phyloP scores from a whole-genome alignment of 1,284 basidiomycete species.

The Melampsora americana region DNA sequence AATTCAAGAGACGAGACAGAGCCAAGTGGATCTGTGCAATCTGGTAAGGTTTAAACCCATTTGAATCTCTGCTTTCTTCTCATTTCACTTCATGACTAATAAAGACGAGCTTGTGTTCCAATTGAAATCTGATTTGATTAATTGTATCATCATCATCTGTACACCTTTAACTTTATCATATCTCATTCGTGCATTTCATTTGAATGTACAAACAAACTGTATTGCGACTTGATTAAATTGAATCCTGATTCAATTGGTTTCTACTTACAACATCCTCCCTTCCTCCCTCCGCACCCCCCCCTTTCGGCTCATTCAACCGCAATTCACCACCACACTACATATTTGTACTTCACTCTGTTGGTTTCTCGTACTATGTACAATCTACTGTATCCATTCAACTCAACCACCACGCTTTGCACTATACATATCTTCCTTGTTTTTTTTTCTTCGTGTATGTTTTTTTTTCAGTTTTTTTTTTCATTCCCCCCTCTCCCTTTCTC shows the following conservation, averaged over 20 bases:
- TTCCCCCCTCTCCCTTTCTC: constrained; percentile 12
- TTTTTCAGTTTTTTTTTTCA: constrained; percentile 34
- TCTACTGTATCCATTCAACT: not conserved
- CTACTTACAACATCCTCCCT: not conserved
- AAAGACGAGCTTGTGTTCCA: not conserved
- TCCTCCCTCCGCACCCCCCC: not conserved
- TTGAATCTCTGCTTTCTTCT: too few species aligned
- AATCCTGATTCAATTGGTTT: not conserved
- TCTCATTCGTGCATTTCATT: not conserved
- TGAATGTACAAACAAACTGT: not conserved
- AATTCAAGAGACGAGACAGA: too few species aligned
- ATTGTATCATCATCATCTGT: not conserved
- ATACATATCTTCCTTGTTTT: constrained; percentile 6
- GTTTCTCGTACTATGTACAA: not conserved
- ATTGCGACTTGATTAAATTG: not conserved
- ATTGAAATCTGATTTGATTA: not conserved
- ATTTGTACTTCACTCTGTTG: not conserved
- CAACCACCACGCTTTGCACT: constrained; percentile 55
- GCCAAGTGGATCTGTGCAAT: too few species aligned
- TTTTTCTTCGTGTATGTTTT: constrained; percentile 25
- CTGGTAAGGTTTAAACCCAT: too few species aligned
- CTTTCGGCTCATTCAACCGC: not conserved
- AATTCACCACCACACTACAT: not conserved
- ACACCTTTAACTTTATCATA: not conserved
- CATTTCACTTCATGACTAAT: not conserved